Base-by-base conservation (phyloP, 192 early-diverging fungal genomes). In the Coemansia sp. region DNA sequence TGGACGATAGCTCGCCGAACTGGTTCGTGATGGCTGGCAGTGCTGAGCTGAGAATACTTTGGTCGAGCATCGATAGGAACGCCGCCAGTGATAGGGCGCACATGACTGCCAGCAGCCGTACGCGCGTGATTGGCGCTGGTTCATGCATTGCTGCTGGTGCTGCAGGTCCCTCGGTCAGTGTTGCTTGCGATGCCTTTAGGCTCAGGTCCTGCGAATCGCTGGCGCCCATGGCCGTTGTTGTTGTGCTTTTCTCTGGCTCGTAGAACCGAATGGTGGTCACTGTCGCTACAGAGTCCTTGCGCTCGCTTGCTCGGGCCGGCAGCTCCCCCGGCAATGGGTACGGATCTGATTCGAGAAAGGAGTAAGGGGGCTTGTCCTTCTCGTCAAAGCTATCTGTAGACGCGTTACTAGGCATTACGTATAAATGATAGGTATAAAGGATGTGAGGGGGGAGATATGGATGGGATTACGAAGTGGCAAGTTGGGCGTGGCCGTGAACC, bases 41-140 rank as follows among this genome's bases (percentile, higher is more conserved):
- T 5, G 92, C 90, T 0, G 90, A 88, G 18, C 87, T 74, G 20
- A 93, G 84, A 58, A 93, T 90, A 34, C 91, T 93, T 67, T 86
- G 86, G 71, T 93, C 92, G 33, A 92, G 74, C 27, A 83, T 81
- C 4, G 87, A 79, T 10, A 90, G 83, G 52, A 92, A 89, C 22
- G 88, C 69, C 18, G 82, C 76, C 22, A 89, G 57, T 12, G 71
- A 69, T 18, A 78, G 62, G n/a, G 76, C 29, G 5, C 64, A 46
- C 43, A 73, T 58, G 40, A 73, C 57, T 36, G 65, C 46, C 20
- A 91, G 24, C 36, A 73, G 50, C 5, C 75, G 65, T 9, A 52
- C 34, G 2, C 74, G 74, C 22, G 68, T 64, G 40, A 76, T 27
- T 11, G 52, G 65, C 22, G 50, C n/a, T 22, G 40, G n/a, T 31